Evolutionary conservation across 345 rosid genomes (phyloP).

Genomic region (Turnera subulata): DNA sequence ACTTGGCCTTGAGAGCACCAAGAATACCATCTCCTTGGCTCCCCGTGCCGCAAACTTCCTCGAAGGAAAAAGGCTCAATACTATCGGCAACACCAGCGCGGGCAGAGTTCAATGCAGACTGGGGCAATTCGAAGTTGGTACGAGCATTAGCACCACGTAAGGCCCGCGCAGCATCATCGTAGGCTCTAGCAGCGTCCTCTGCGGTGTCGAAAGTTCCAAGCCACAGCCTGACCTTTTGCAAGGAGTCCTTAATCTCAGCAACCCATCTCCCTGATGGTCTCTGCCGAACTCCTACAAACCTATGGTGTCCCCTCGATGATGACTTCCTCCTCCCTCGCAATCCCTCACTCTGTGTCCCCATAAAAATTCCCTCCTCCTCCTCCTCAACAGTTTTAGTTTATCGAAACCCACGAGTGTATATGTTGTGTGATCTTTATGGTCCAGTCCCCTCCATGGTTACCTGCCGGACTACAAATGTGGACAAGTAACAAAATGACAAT

Average conservation of each 20-base stretch:
- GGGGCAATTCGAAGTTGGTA: slow-evolving; percentile 44
- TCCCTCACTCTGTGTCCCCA: no score
- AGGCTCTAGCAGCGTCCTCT: slow-evolving; percentile 52
- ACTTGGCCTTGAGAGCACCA: slow-evolving; percentile 47
- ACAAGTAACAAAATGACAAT: no score
- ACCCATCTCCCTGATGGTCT: slow-evolving; percentile 61
- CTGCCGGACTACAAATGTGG: no score
- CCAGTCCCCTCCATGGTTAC: no score
- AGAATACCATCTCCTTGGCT: slow-evolving; percentile 40
- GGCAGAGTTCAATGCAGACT: slow-evolving; percentile 7
- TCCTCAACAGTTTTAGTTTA: no score
- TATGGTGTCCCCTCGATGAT: slow-evolving; percentile 43
- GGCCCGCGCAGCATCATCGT: slow-evolving; percentile 50
- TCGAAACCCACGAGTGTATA: no score
- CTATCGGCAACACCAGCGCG: slow-evolving; percentile 12
- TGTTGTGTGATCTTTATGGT: no score
- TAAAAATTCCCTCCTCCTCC: no score
- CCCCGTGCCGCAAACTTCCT: slow-evolving; percentile 36
- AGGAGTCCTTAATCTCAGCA: slow-evolving; percentile 53
- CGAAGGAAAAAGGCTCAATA: slow-evolving; percentile 45
- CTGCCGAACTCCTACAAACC: slow-evolving; percentile 52
- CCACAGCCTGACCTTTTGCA: slow-evolving; percentile 53
- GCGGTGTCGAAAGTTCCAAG: slow-evolving; percentile 57
- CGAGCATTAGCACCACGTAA: slow-evolving; percentile 46
- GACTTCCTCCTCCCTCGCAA: slow-evolving; percentile 30